phyloP scores from a whole-genome alignment of 2,329 filamentous ascomycete species.

The Drechslerella dactyloides region DNA sequence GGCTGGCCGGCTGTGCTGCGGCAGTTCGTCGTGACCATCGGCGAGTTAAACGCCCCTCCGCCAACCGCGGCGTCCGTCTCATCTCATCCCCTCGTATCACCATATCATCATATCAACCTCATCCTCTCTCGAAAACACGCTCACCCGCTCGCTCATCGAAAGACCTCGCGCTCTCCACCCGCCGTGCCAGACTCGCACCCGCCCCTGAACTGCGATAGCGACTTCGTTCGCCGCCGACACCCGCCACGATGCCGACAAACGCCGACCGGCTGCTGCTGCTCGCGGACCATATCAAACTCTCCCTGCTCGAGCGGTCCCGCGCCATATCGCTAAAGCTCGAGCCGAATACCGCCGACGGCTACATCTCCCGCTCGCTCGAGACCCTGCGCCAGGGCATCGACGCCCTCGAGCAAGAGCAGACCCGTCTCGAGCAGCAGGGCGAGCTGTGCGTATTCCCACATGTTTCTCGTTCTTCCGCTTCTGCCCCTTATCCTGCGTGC shows the following conservation, averaged over 20 bases:
- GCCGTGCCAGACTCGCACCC: not conserved
- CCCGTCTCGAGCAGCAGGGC: conserved; percentile 68
- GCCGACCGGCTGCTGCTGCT: conserved; percentile 81
- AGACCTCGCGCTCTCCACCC: not conserved
- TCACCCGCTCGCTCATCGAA: not conserved
- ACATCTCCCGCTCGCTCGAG: conserved; percentile 86
- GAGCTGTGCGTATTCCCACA: conserved; percentile 63
- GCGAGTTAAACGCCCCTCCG: not conserved
- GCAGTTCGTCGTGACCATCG: not conserved
- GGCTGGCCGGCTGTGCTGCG: not conserved
- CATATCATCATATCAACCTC: not conserved
- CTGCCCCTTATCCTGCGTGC: conserved; percentile 51
- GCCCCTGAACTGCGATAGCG: not conserved
- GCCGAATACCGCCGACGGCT: conserved; percentile 80
- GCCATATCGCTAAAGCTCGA: conserved; percentile 81
- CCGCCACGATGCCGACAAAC: conserved; percentile 50
- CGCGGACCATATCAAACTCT: conserved; percentile 95
- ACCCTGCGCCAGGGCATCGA: conserved; percentile 82
- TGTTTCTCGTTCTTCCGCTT: conserved; percentile 56
- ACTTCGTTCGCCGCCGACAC: not conserved
- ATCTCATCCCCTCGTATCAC: not conserved
- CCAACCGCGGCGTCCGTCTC: not conserved
- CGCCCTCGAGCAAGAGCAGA: conserved; percentile 69
- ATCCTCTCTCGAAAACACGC: not conserved
- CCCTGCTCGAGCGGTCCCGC: conserved; percentile 86